A percentile compares a stretch with the other conserved stretches of the same genome.
Conservation (phyloP, 768 basidiomycete species). For the Tulasnella sp. region DNA sequence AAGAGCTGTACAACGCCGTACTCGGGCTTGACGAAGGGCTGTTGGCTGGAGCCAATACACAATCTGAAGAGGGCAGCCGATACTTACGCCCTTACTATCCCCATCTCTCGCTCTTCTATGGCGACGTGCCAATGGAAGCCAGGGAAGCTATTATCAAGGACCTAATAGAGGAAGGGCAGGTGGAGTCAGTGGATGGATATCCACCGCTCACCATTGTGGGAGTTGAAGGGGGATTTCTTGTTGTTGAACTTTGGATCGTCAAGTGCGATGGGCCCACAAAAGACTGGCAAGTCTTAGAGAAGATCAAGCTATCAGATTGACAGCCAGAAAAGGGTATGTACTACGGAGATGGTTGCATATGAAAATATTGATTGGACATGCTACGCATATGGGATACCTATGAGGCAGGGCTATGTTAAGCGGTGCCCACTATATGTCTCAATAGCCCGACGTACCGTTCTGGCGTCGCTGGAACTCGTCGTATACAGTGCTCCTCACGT, state of each 20-base stretch:
- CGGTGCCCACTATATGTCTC: background rate
- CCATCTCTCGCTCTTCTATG: slow-evolving; percentile 19
- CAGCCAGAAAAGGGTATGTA: background rate
- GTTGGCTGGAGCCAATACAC: background rate
- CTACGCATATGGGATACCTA: slow-evolving; percentile 15
- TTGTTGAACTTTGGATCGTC: slow-evolving; percentile 17
- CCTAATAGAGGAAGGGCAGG: slow-evolving; percentile 5
- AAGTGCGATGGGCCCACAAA: slow-evolving; percentile 14
- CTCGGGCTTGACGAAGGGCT: background rate
- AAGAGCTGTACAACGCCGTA: slow-evolving; percentile 2
- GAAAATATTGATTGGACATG: background rate
- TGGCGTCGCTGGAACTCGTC: slow-evolving; percentile 71
- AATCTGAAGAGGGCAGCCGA: background rate
- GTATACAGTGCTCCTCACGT: slow-evolving; percentile 83
- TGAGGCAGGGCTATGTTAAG: background rate
- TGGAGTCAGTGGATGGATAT: background rate
- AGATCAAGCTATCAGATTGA: background rate
- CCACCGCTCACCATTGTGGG: slow-evolving; percentile 2
- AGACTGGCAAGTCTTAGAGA: slow-evolving; percentile 17
- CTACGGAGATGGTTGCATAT: background rate
- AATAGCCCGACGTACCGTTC: slow-evolving; percentile 1
- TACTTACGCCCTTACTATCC: slow-evolving; percentile 10
- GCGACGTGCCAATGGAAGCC: slow-evolving; percentile 14
- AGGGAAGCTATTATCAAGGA: slow-evolving; percentile 10
- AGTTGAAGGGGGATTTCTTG: slow-evolving; percentile 5